phyloP scores from a whole-genome alignment of 2,329 filamentous ascomycete species.

The Clarireedia hainanense region DNA sequence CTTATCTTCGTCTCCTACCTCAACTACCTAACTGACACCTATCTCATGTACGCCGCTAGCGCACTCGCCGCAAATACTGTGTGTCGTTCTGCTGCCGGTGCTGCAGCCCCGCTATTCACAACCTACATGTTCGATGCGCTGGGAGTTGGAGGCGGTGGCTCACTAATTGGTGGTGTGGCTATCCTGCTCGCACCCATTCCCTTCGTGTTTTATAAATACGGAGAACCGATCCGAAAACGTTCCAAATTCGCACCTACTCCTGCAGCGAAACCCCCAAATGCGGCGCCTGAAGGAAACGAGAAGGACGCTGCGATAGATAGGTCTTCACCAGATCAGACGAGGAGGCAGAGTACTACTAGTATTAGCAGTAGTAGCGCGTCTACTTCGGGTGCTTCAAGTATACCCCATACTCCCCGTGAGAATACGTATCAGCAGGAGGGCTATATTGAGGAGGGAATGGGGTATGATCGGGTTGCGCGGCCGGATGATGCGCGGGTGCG shows the following conservation, averaged over 20 bases:
- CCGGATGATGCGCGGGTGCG: background rate
- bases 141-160: conserved; percentile 44
- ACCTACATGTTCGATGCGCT: conserved; percentile 36
- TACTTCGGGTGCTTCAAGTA: conserved; percentile 29
- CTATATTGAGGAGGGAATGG: conserved; percentile 5
- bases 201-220: conserved; percentile 27
- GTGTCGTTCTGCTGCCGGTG: conserved; percentile 55
- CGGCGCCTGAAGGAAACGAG: background rate
- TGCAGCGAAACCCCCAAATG: background rate
- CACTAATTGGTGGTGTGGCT: conserved; percentile 40
- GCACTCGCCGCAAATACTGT: conserved; percentile 57
- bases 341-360: background rate
- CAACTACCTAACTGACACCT: conserved; percentile 43
- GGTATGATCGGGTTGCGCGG: background rate
- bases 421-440: conserved; percentile 7
- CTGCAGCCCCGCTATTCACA: conserved; percentile 54
- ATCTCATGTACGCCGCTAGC: conserved; percentile 34
- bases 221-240: conserved; percentile 22
- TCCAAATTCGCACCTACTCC: conserved; percentile 25
- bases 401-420: conserved; percentile 28
- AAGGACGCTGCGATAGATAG: background rate
- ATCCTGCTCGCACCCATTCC: conserved; percentile 30
- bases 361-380: background rate
- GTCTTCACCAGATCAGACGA: background rate
- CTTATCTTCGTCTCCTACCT: conserved; percentile 47